Percentiles rank a stretch among this genome's conserved stretches.
Conservation (phyloP, 1,139 yeast species). For the Yamadazyma buinensis region DNA sequence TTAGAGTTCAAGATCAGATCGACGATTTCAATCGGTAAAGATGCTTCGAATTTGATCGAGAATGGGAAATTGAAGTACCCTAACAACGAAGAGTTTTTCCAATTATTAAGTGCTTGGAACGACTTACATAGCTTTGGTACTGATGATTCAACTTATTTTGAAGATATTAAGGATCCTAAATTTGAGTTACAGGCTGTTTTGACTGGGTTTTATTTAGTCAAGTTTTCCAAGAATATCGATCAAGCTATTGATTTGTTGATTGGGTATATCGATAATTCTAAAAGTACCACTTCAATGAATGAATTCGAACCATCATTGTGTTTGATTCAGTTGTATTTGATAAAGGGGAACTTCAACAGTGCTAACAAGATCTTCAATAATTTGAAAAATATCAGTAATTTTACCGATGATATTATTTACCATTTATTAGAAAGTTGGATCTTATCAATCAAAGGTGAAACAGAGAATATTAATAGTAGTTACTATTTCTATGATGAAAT, state of each 20-base stretch:
- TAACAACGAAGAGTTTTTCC: conserved; percentile 35
- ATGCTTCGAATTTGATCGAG: conserved; percentile 41
- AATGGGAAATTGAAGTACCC: conserved; percentile 33
- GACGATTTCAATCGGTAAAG: conserved; percentile 34
- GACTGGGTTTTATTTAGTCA: conserved; percentile 40
- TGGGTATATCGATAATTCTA: conserved; percentile 20
- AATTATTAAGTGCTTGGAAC: conserved; percentile 40
- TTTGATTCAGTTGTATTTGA: conserved; percentile 40
- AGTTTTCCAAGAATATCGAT: conserved; percentile 34
- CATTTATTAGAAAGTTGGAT: conserved; percentile 70
- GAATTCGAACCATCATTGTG: conserved; percentile 46
- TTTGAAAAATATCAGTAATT: conserved; percentile 33
- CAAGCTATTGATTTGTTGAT: conserved; percentile 35
- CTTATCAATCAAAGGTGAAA: conserved; percentile 51
- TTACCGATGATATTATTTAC: conserved; percentile 65
- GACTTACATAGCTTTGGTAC: conserved; percentile 42
- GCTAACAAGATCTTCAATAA: conserved; percentile 34
- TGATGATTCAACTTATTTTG: conserved; percentile 35
- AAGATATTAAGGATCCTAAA: conserved; percentile 30
- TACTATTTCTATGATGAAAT: conserved; percentile 74
- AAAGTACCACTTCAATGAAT: conserved; percentile 16
- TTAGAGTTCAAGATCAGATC: conserved; percentile 44
- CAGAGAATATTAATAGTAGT: conserved; percentile 55
- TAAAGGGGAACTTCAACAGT: conserved; percentile 34
- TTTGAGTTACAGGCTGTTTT: conserved; percentile 43